Conservation (phyloP, 2,329 filamentous ascomycete species). For the Aureobasidium subglaciale region DNA sequence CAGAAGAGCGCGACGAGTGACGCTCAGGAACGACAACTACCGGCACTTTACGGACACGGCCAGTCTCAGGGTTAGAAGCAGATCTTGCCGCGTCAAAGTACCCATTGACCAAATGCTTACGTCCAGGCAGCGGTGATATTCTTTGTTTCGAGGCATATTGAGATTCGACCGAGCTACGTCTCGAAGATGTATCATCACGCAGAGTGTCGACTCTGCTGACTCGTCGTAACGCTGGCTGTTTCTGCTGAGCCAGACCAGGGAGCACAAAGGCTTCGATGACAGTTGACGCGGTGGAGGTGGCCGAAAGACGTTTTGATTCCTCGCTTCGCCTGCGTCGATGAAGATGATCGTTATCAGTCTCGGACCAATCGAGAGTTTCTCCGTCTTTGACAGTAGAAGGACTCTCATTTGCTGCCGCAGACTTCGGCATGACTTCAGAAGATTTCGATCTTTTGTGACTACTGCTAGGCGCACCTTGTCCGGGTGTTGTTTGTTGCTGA, state of each 20-base stretch:
- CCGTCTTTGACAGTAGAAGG: constrained; percentile 31
- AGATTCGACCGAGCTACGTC: constrained; percentile 38
- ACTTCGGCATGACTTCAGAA: neutral
- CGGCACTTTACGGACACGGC: constrained; percentile 9
- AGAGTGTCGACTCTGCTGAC: constrained; percentile 47
- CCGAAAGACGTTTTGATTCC: constrained; percentile 41
- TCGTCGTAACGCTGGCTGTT: constrained; percentile 41
- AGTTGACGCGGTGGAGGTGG: constrained; percentile 46
- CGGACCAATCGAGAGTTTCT: constrained; percentile 43
- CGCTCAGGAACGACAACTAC: constrained; percentile 13
- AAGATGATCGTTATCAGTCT: constrained; percentile 25
- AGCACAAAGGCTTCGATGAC: constrained; percentile 50
- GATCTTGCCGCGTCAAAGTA: constrained; percentile 20
- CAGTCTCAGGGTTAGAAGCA: constrained; percentile 15
- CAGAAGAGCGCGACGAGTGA: constrained; percentile 2
- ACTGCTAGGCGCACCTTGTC: neutral
- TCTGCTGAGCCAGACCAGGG: constrained; percentile 40
- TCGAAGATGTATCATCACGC: constrained; percentile 37
- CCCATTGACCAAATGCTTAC: constrained; percentile 24
- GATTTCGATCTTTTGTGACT: neutral
- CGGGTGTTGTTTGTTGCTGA: constrained; percentile 9
- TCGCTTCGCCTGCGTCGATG: constrained; percentile 24
- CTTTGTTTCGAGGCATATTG: constrained; percentile 47
- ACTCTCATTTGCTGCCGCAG: neutral
- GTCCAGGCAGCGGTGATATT: constrained; percentile 42